Conservation (phyloP, 768 basidiomycete genomes). For the Lentinula aciculospora region DNA sequence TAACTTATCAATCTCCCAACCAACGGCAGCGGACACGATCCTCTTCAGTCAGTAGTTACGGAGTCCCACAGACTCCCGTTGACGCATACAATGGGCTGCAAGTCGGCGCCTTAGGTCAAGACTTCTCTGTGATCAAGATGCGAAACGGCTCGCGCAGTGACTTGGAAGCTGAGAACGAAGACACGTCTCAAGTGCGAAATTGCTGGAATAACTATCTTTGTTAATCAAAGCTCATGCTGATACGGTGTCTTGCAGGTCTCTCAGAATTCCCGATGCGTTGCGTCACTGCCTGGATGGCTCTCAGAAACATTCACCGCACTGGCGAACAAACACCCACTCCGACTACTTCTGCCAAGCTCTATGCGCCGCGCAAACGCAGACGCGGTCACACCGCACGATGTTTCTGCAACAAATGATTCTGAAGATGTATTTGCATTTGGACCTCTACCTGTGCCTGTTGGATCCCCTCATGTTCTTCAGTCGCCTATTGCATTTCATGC, state of each 20-base stretch:
- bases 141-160: constrained; percentile 13
- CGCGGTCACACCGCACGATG: neutral
- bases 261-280: constrained; percentile 16
- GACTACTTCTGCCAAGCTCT: constrained; percentile 29
- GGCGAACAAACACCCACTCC: constrained; percentile 39
- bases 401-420: neutral
- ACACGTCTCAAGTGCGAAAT: neutral
- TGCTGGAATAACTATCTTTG: neutral
- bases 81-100: constrained; percentile 31
- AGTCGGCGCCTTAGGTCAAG: constrained; percentile 28
- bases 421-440: neutral
- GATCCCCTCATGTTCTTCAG: neutral
- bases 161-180: neutral
- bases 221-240: neutral
- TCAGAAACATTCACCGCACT: constrained; percentile 44
- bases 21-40: constrained; percentile 29
- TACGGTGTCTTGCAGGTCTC: constrained; percentile 5
- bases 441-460: neutral
- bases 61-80: constrained; percentile 33
- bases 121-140: constrained; percentile 41
- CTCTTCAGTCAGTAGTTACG: constrained; percentile 37
- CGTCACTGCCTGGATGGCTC: constrained; percentile 52
- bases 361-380: neutral
- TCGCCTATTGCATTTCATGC: constrained; percentile 2
- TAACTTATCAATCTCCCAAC: constrained; percentile 23